A percentile compares a stretch with the other conserved stretches of the same genome.
These are phyloP conservation scores for Jamesozyma jinghongensis DNA, from an alignment of 805 yeast genomes.

Conservation along the genomic window DNA sequence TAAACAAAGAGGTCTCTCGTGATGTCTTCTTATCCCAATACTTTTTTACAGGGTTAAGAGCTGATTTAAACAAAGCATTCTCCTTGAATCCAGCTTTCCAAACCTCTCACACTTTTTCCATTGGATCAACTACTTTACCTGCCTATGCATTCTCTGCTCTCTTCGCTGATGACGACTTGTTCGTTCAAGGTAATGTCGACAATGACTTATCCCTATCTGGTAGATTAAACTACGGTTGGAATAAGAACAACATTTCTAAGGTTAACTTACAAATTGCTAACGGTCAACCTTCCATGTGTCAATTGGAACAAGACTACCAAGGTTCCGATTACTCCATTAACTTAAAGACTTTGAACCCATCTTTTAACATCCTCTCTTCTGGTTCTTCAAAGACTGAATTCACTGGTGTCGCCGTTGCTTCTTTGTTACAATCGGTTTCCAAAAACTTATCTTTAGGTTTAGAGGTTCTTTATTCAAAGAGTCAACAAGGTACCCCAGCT, in stretches of 20 bases:
- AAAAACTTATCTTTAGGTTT: slow-evolving; percentile 79
- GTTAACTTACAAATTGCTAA: slow-evolving; percentile 80
- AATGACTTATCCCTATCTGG: slow-evolving; percentile 79
- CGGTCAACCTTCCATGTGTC: slow-evolving; percentile 88
- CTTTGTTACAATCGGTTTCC: slow-evolving; percentile 82
- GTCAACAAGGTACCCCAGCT: slow-evolving; percentile 68
- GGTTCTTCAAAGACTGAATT: slow-evolving; percentile 34
- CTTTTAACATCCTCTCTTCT: slow-evolving; percentile 35
- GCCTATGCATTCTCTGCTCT: slow-evolving; percentile 86
- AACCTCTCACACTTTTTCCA: slow-evolving; percentile 84
- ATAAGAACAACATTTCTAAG: slow-evolving; percentile 65
- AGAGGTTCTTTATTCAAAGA: slow-evolving; percentile 76
- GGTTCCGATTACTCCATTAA: slow-evolving; percentile 83
- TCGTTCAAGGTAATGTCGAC: slow-evolving; percentile 88
- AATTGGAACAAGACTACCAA: slow-evolving; percentile 92
- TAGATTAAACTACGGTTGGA: slow-evolving; percentile 88
- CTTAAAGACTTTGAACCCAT: slow-evolving; percentile 87
- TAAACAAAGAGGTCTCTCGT: slow-evolving; percentile 86
- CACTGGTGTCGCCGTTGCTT: slow-evolving; percentile 88
- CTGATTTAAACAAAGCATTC: slow-evolving; percentile 90
- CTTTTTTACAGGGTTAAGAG: slow-evolving; percentile 91
- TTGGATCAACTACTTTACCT: slow-evolving; percentile 79
- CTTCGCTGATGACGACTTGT: slow-evolving; percentile 75
- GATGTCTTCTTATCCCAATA: slow-evolving; percentile 87
- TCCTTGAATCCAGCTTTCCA: slow-evolving; percentile 91